Percentiles rank a stretch among this genome's conserved stretches.
Evolutionary conservation across 257 asterid species (phyloP).

Genomic region (Cordia subcordata): DNA sequence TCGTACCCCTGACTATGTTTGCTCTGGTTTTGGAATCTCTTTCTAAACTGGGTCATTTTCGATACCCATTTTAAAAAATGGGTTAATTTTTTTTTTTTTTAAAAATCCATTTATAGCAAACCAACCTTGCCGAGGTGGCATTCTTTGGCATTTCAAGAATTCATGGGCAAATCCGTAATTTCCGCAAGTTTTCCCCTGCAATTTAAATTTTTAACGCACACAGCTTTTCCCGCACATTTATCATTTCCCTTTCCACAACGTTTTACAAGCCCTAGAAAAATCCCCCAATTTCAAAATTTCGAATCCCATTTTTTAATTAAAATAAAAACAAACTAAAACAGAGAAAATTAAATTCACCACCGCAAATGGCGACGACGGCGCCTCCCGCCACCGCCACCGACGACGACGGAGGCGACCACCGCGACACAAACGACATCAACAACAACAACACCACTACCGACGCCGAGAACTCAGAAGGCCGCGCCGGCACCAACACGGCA

Average conservation of each 20-base stretch:
- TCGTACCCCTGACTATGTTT: too few relatives aligned
- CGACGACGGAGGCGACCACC: slow-evolving; percentile 28
- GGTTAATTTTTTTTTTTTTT: too few relatives aligned
- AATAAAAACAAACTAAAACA: not conserved
- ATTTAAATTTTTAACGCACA: not conserved
- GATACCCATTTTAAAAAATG: too few relatives aligned
- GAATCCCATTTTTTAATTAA: not conserved
- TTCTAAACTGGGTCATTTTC: too few relatives aligned
- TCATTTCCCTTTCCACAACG: not conserved
- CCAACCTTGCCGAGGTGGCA: not conserved
- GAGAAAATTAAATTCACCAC: not conserved
- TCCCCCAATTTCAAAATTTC: not conserved
- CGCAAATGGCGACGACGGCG: not conserved
- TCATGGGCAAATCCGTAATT: not conserved
- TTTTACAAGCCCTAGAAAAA: not conserved
- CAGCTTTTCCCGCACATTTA: not conserved
- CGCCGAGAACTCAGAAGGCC: slow-evolving; percentile 55
- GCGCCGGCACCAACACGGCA: slow-evolving; percentile 24
- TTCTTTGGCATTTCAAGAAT: not conserved
- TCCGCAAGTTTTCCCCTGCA: not conserved
- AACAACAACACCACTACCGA: slow-evolving; percentile 16
- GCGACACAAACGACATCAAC: not conserved
- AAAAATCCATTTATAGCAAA: too few relatives aligned
- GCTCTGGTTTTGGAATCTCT: too few relatives aligned
- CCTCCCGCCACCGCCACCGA: slow-evolving; percentile 4